Base-by-base conservation (phyloP, 257 asterid species). In the Linderniella brevidens region DNA sequence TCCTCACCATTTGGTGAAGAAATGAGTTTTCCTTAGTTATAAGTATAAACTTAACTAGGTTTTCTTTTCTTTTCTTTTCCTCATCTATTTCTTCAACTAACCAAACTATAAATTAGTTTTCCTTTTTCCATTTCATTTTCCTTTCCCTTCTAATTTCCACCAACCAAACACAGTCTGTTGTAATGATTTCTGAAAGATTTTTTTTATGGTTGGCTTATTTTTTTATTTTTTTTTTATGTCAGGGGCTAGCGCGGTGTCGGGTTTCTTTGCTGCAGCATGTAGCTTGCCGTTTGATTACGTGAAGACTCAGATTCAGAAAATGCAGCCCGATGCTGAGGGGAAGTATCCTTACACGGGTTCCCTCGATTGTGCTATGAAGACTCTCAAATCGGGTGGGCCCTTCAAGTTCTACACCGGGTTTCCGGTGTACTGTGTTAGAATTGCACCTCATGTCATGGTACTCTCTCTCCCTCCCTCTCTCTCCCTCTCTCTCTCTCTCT, bases 381-480 rank as follows among this genome's bases (percentile, higher is more conserved):
- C 96, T 1, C 72, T 90, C 39, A 85, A 81, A 68, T 9, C 78
- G 1, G 86, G 88, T 13, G 98, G 96, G 9, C 93, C 93, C 35
- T 68, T 85, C 40, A 88, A 79, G 57, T 85, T 90, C 44, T 90
- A 90, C 80, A 67, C 88, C 17, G 98, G 98, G 54, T 90, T 90
- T 35, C 98, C 96, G 9, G 94, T 90, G 6, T 90, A 90, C 48
- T 90, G 96, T 49, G 75, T 85, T 46, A 69, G 98, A 66, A 88
- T 88, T 41, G 96, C 98, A 35, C 98, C 98, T 46, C 98, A 88
- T 46, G 98, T 88, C 74, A 88, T 88, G 98, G 98, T 84, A 88
- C 61, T 40, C 40, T 15, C 43, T n/a, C 51, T 45, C 53, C 3
- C 39, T 17, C 17, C 37, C 47, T 13, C 18, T 17, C 19, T n/a